Evolutionary conservation across 2,329 filamentous ascomycete genomes (phyloP), one percentile per base, ranked within the genome.

Genomic region (Westerdykella sp.): DNA sequence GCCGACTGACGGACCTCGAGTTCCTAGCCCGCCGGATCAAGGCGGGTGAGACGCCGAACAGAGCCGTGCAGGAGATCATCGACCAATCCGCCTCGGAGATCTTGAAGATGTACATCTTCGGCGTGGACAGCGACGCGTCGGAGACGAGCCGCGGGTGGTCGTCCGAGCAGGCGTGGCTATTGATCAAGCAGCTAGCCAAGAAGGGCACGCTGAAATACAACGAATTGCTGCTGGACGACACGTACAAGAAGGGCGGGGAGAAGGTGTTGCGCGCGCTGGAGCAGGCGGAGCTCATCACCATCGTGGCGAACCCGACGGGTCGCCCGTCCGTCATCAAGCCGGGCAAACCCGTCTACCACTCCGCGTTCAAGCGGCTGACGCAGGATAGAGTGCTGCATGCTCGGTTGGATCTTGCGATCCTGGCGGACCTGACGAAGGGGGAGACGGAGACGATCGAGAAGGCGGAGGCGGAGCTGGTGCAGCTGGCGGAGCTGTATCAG

Each of bases 1-100:
- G 93, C 2, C 86, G 93, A 3, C 76, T 98, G n/a, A 95, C 89
- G 0, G 93, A 98, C 60, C 81, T 98, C 15, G 91, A 97, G 62
- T 94, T 93, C 60, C 80, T 98, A 35, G 85, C 90, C n/a, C 81
- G 91, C 30, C 79, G 93, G 14, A 85, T 98, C 55, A 87, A 88
- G 68, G 81, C 85, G 1, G 91, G 93, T 13, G 89, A 96, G 64
- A 84, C 78, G 2, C 93, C 93, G 1, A 78, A 76, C 50, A 77
- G 84, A 53, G 93, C 93, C 2, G 84, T 96, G 2, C 74, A 81
- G 16, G 89, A 95, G 51, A 97, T 98, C 49, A 85, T 95, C 42
- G 83, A 87, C 42, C 88, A 95, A 60, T 85, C 85, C 14, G 86
- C 89, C 1, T 87, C 86, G 0, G 93, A 97, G 60, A 90, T 97